Conservation (phyloP, 108 stramenopile genomes). For the Epithemia pelagica region DNA sequence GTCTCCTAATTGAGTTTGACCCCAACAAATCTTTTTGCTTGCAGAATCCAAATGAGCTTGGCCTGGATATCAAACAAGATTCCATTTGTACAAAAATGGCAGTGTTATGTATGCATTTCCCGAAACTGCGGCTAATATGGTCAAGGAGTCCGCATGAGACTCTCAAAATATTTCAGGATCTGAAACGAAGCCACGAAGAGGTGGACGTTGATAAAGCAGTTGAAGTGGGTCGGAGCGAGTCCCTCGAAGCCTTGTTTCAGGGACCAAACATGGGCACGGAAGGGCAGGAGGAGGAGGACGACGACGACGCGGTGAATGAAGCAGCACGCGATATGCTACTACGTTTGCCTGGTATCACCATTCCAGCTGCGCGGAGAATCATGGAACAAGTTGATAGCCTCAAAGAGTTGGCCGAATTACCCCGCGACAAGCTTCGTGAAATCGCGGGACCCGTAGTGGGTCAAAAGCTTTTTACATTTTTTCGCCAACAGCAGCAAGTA, state of each 20-base stretch:
- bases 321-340: conserved; percentile 83
- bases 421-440: conserved; percentile 61
- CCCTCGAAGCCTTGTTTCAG: conserved; percentile 56
- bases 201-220: conserved; percentile 81
- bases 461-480: conserved; percentile 85
- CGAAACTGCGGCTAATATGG: conserved; percentile 90
- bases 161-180: conserved; percentile 77
- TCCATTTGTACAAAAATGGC: conserved; percentile 83
- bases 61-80: conserved; percentile 75
- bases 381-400: conserved; percentile 81
- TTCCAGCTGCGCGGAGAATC: conserved; percentile 71
- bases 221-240: conserved; percentile 72
- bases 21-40: conserved; percentile 86
- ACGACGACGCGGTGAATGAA: conserved; percentile 74
- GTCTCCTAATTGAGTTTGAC: conserved; percentile 92
- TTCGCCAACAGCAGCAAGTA: conserved; percentile 44
- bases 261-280: conserved; percentile 5
- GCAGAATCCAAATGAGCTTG: conserved; percentile 71
- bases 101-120: conserved; percentile 83
- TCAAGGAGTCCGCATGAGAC: conserved; percentile 90
- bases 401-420: conserved; percentile 71
- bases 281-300: conserved; percentile 43
- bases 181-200: conserved; percentile 81
- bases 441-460: conserved; percentile 79
- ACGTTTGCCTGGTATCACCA: conserved; percentile 84